A percentile compares a stretch with the other conserved stretches of the same genome.
phyloP scores from a whole-genome alignment of 176 grass and related monocot species.

The Cymbopogon citratus region DNA sequence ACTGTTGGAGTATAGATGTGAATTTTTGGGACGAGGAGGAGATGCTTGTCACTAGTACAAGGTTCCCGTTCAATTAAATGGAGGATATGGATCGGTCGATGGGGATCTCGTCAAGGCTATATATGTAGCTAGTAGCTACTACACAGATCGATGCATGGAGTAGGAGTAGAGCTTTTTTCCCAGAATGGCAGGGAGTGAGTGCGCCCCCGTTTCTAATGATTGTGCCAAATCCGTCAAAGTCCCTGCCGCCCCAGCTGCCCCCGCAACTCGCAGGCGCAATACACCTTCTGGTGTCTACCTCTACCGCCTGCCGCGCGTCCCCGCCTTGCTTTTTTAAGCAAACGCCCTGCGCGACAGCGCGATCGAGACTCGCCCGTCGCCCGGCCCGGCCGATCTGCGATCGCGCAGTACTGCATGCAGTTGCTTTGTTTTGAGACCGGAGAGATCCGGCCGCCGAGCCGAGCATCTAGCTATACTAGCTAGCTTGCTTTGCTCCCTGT shows the following conservation, averaged over 20 bases:
- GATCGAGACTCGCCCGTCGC: neutral
- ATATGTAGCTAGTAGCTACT: neutral
- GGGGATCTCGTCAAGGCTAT: neutral
- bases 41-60: too few species aligned
- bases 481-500: neutral
- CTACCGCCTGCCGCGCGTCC: conserved; percentile 10
- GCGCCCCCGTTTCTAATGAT: conserved; percentile 70
- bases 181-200: conserved; percentile 50
- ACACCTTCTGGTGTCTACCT: conserved; percentile 38
- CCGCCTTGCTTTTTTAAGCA: conserved; percentile 34
- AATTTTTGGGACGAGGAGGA: too few species aligned
- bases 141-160: neutral
- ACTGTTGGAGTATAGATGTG: too few species aligned
- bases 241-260: neutral
- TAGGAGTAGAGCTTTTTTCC: conserved; percentile 10
- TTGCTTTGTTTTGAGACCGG: neutral
- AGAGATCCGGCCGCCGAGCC: neutral
- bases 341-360: neutral
- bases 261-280: neutral
- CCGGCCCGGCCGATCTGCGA: too few species aligned
- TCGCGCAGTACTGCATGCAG: neutral
- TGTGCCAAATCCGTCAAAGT: conserved; percentile 70
- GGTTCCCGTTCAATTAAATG: too few species aligned
- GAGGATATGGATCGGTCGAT: neutral
- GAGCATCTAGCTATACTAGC: neutral